These are phyloP conservation scores for Limtongia smithiae DNA, from an alignment of 805 yeast species.

Conservation along the genomic window DNA sequence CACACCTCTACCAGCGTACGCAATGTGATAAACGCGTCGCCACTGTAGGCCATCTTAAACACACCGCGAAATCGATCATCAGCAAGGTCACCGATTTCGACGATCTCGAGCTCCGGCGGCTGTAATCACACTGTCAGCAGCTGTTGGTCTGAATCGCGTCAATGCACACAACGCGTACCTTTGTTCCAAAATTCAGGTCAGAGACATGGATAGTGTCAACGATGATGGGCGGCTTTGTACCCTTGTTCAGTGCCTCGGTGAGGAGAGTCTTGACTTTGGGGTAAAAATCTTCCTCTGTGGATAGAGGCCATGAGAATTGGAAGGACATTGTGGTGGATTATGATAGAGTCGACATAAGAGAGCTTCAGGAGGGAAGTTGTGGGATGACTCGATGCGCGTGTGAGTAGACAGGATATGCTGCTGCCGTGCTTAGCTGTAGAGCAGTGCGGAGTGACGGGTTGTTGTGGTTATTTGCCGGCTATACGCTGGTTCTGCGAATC, in stretches of 20 bases:
- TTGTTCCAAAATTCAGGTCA: slow-evolving; percentile 68
- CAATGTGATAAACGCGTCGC: slow-evolving; percentile 70
- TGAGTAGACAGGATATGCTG: no score
- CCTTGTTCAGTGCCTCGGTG: slow-evolving; percentile 70
- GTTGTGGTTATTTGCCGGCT: no score
- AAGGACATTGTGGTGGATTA: slow-evolving; percentile 55
- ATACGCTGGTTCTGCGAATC: no score
- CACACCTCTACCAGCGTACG: slow-evolving; percentile 58
- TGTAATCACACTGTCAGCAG: neutral
- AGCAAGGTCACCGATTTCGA: slow-evolving; percentile 79
- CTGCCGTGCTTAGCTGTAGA: no score
- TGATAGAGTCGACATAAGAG: neutral
- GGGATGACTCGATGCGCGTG: no score
- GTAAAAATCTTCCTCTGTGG: slow-evolving; percentile 61
- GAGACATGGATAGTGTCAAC: slow-evolving; percentile 66
- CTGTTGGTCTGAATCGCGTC: neutral
- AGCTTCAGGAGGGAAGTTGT: neutral
- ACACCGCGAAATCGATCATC: slow-evolving; percentile 75
- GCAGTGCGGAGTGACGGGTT: no score
- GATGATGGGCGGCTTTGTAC: slow-evolving; percentile 62
- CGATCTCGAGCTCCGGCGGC: slow-evolving; percentile 69
- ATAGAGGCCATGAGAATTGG: slow-evolving; percentile 70
- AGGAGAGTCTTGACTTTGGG: slow-evolving; percentile 61
- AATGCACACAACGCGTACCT: slow-evolving; percentile 32
- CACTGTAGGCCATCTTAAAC: slow-evolving; percentile 69